Base-by-base conservation (phyloP, 345 rosid species). In the Acer campestre region DNA sequence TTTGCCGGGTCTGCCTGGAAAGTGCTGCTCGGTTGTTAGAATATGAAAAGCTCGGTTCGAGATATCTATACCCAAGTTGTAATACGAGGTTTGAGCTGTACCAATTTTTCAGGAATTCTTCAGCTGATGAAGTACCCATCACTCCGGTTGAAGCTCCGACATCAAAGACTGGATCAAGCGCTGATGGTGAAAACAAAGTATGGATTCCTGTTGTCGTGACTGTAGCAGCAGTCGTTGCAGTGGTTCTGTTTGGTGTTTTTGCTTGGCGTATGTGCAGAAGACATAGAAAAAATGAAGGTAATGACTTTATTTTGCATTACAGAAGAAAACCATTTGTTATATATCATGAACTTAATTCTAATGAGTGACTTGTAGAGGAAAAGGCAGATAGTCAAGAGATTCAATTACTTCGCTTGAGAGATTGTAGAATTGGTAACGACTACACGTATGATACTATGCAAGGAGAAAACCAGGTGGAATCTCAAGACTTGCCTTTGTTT, bases 31-130 rank as follows among this genome's bases (percentile, higher is more conserved):
- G 20, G 14, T 1, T 10, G 10, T 76, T 14, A 13, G 12, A 70
- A 23, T 27, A 53, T 27, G 23, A 4, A 1, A 56, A 59, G 63
- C 10, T 6, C 0, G 79, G 79, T 25, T 83, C 42, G 1, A 61
- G 79, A 62, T 10, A 67, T 55, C 67, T 79, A 16, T 23, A 2
- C 8, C 84, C 80, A 0, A 81, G 84, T 40, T 84, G 82, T 53
- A 69, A 13, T 40, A 6, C 77, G 10, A 71, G 80, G 66, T 84
- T 61, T 3, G 82, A 84, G 61, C 8, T 22, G 23, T 68, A 72
- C 69, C 76, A 29, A 2, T 81, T 71, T 27, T 51, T 40, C 46
- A 23, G 16, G 12, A 23, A 59, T 7, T 6, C 55, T 10, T 7
- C 11, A 2, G 4, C 0, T 7, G 62, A 31, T 18, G 62, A n/a